Percentiles rank a stretch among this genome's conserved stretches.
Evolutionary conservation across 1,139 yeast genomes (phyloP).

Genomic region (Geotrichum bryndzae): DNA sequence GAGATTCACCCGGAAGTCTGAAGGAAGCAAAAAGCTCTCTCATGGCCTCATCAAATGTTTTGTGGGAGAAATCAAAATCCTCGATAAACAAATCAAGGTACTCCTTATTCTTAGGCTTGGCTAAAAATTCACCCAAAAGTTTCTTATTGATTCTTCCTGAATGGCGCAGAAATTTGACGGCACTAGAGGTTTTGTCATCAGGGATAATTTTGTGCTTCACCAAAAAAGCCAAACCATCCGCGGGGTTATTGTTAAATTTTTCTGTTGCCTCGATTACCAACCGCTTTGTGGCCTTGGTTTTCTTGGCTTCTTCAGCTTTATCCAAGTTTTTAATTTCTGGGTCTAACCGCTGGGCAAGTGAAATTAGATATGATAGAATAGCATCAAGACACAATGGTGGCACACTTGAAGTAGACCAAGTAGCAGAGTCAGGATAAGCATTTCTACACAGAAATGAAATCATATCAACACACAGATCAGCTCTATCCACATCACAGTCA

Average conservation of each 20-base stretch:
- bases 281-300: conserved; percentile 54
- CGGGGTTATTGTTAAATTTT: conserved; percentile 70
- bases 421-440: conserved; percentile 75
- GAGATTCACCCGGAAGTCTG: conserved; percentile 95
- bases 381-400: conserved; percentile 95
- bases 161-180: conserved; percentile 70
- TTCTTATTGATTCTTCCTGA: conserved; percentile 81
- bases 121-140: conserved; percentile 76
- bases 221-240: conserved; percentile 61
- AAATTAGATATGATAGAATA: conserved; percentile 60
- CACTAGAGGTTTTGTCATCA: conserved; percentile 50
- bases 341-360: conserved; percentile 54
- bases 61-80: conserved; percentile 65
- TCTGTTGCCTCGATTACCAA: conserved; percentile 71
- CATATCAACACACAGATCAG: conserved; percentile 67
- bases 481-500: conserved; percentile 86
- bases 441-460: conserved; percentile 67
- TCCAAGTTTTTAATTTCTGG: background rate
- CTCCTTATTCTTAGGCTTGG: conserved; percentile 63
- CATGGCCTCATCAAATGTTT: conserved; percentile 89
- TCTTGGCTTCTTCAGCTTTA: conserved; percentile 23
- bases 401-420: conserved; percentile 71
- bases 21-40: conserved; percentile 75
- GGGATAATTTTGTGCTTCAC: conserved; percentile 59
- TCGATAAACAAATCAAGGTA: conserved; percentile 61